These are phyloP conservation scores for Astragalus membranaceus DNA, from an alignment of 306 rosid genomes.

Conservation along the genomic window DNA sequence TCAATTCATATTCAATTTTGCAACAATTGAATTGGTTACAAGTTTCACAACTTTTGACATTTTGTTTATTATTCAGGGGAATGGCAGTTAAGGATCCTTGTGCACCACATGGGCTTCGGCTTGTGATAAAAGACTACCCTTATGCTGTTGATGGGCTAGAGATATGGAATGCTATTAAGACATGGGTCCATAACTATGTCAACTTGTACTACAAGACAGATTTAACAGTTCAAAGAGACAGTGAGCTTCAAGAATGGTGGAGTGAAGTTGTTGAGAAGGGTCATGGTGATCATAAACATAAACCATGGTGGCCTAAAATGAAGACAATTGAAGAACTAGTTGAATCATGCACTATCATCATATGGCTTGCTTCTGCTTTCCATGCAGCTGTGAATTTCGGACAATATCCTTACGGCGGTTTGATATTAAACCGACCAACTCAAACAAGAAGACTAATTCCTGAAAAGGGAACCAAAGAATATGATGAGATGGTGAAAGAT, in stretches of 20 bases:
- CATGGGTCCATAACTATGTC: not conserved
- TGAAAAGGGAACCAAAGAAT: not conserved
- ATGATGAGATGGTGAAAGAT: not conserved
- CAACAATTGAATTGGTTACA: not conserved
- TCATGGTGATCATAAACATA: not conserved
- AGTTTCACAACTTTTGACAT: not conserved
- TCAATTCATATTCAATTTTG: not conserved
- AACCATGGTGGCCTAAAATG: slow-evolving; percentile 1
- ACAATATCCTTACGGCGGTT: slow-evolving; percentile 6
- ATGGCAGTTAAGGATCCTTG: not conserved
- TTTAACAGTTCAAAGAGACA: not conserved
- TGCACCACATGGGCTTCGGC: not conserved
- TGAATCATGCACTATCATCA: not conserved
- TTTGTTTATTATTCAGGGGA: not conserved
- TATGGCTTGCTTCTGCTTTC: not conserved
- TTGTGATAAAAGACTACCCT: not conserved
- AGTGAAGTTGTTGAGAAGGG: not conserved
- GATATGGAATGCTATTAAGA: not conserved
- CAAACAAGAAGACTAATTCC: not conserved
- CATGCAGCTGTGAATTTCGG: not conserved
- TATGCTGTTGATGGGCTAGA: slow-evolving; percentile 1
- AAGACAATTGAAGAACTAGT: not conserved
- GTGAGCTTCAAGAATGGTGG: slow-evolving; percentile 2
- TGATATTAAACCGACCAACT: not conserved
- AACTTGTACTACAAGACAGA: not conserved